Conservation (phyloP, 2,329 filamentous ascomycete genomes). For the Aspergillus brunneoviolaceus region DNA sequence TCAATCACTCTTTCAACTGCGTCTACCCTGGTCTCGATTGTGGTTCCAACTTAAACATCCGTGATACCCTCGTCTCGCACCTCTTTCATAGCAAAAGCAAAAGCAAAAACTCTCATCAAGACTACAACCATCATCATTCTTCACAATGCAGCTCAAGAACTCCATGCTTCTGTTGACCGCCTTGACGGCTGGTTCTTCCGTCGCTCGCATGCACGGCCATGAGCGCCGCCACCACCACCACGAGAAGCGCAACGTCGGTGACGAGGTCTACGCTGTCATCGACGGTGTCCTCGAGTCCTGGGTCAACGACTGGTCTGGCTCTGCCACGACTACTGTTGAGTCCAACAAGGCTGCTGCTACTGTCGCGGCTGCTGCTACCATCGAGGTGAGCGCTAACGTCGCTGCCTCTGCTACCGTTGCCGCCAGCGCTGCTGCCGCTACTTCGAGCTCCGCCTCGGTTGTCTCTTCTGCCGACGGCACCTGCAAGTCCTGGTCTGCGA, state of each 20-base stretch:
- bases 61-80: conserved; percentile 7
- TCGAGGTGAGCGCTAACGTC: conserved; percentile 15
- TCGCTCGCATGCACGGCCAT: conserved; percentile 40
- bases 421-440: conserved; percentile 15
- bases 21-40: conserved; percentile 8
- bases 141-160: conserved; percentile 42
- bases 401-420: conserved; percentile 14
- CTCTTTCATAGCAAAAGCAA: not conserved
- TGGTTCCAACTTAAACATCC: not conserved
- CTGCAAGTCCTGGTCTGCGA: conserved; percentile 23
- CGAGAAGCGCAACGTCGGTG: conserved; percentile 35
- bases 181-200: conserved; percentile 36
- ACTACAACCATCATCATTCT: not conserved
- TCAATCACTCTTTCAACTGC: conserved; percentile 12
- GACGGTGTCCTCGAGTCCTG: conserved; percentile 35
- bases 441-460: conserved; percentile 12
- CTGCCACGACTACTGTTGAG: conserved; percentile 13
- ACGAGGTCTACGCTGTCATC: conserved; percentile 34
- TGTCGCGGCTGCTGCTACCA: conserved; percentile 13
- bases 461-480: conserved; percentile 16
- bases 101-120: conserved; percentile 2
- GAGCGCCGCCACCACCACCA: conserved; percentile 39
- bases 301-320: conserved; percentile 37
- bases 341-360: conserved; percentile 13
- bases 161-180: conserved; percentile 37